Percentiles rank a stretch among this genome's conserved stretches.
These are phyloP conservation scores for Sporothrix schenckii DNA, from an alignment of 2,329 filamentous ascomycete genomes.

Conservation along the genomic window DNA sequence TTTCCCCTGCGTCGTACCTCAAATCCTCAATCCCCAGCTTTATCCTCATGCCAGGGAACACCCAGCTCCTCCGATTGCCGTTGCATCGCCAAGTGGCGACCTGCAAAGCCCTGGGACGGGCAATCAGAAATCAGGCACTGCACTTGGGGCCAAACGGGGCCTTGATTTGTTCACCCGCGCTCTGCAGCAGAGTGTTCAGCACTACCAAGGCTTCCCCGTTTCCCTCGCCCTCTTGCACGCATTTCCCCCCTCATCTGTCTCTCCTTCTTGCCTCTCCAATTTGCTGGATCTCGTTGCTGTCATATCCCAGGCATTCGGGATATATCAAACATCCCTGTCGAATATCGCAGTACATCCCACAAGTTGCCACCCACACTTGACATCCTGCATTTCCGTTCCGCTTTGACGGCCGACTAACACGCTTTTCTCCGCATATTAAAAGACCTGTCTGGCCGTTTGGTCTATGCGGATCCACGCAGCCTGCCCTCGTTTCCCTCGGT, in stretches of 20 bases:
- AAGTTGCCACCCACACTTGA: not conserved
- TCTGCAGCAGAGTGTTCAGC: not conserved
- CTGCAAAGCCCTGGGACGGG: not conserved
- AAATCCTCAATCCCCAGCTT: not conserved
- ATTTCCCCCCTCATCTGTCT: constrained; percentile 2
- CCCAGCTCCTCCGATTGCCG: not conserved
- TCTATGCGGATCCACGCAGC: constrained; percentile 71
- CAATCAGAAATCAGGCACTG: not conserved
- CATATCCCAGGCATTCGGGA: not conserved
- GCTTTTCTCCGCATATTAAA: not conserved
- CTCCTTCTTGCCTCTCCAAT: constrained; percentile 13
- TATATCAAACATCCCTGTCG: constrained; percentile 14
- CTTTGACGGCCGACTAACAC: constrained; percentile 20
- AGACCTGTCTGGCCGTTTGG: constrained; percentile 52
- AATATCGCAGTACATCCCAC: constrained; percentile 1
- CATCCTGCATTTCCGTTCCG: constrained; percentile 1
- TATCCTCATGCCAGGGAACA: not conserved
- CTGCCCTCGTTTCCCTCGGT: constrained; percentile 74
- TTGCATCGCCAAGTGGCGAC: constrained; percentile 22
- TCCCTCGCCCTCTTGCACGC: not conserved
- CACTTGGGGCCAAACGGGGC: not conserved
- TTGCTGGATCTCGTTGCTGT: not conserved
- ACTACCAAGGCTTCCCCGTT: constrained; percentile 6
- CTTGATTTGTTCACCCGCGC: not conserved
- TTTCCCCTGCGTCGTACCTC: not conserved